Evolutionary conservation across 1,139 yeast species (phyloP), one percentile per base, ranked within the genome.

Genomic region (Hyphopichia burtonii): DNA sequence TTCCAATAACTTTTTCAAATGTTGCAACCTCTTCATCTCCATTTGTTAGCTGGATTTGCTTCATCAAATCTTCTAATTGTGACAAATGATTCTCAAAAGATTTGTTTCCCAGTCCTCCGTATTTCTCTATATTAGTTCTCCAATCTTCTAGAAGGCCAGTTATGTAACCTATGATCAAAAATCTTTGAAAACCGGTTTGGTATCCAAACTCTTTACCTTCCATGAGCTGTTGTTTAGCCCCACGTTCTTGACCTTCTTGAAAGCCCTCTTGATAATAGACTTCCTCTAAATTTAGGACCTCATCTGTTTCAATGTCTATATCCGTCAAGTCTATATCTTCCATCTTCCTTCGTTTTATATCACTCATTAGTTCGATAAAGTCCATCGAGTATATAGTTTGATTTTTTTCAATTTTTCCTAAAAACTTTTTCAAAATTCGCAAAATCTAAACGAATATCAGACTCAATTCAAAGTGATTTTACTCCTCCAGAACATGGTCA

Each of bases 121-220:
- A 61, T 1, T 46, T 39, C 1, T 42, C 49, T 4, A 56, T 30
- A 35, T 60, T 45, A 3, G 37, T 20, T 15, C 57, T 52, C 76
- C 81, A 72, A 23, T 53, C 59, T 7, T 65, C 65, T 1, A 78
- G 55, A 5, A 86, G 59, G 6, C 88, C 88, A 37, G 68, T 63
- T 5, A 86, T 70, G 41, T 83, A 79, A 0, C 95, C 95, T 3
- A 86, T 58, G 0, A 84, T 61, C 12, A 83, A 53, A 51, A 75
- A 84, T 46, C 91, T 66, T 59, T 85, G 91, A 54, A 80, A 86
- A 0, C 90, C 94, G 0, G 89, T 83, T 54, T 87, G 94, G 40
- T 84, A 71, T 0, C 96, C 96, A 54, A 76, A 84, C 50, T 84
- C 87, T 51, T 81, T 82, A 2, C 96, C 96, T 58, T 86, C 95